Evolutionary conservation across 495 filamentous ascomycete genomes (phyloP).

Genomic region (Penicillium antarcticum): DNA sequence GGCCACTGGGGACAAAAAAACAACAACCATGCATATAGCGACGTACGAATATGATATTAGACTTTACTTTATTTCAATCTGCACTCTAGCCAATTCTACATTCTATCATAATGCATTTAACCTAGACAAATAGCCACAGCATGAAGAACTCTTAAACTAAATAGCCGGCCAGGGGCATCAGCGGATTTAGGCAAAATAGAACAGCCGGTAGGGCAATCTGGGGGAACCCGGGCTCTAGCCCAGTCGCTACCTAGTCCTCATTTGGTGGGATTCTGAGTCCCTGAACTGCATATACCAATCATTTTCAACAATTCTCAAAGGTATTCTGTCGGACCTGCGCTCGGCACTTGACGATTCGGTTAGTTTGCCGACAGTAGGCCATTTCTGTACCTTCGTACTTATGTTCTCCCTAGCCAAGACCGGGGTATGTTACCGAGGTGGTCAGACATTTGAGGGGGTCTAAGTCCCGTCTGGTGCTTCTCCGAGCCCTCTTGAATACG

Average conservation of each 20-base stretch:
- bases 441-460: background rate
- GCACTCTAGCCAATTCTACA: too few species aligned
- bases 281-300: background rate
- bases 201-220: background rate
- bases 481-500: background rate
- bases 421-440: background rate
- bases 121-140: too few species aligned
- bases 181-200: slow-evolving; percentile 7
- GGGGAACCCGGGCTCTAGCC: too few species aligned
- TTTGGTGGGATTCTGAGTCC: slow-evolving; percentile 1
- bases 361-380: background rate
- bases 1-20: background rate
- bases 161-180: background rate
- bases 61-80: background rate
- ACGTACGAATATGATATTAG: slow-evolving; percentile 6
- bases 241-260: background rate
- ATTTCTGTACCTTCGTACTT: slow-evolving; percentile 1
- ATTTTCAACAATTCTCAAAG: background rate
- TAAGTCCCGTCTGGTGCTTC: background rate
- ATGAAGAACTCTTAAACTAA: background rate
- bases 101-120: too few species aligned
- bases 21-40: slow-evolving; percentile 9
- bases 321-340: background rate
- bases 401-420: background rate
- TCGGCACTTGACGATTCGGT: background rate